phyloP scores from a whole-genome alignment of 805 yeast genomes.

The Alloascoidea hylecoeti region DNA sequence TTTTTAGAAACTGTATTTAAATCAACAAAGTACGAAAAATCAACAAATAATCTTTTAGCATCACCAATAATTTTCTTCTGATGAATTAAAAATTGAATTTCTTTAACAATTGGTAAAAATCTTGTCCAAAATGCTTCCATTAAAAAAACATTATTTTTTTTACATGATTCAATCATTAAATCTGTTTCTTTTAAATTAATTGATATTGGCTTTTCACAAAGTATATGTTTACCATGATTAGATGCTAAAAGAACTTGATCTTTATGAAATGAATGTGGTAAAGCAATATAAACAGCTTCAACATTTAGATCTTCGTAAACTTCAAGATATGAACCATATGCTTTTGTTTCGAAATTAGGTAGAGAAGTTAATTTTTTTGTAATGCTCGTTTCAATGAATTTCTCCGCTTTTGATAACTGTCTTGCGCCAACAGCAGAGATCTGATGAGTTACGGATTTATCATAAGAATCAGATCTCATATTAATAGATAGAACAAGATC shows the following conservation, averaged over 20 bases:
- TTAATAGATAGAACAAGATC: too few species aligned
- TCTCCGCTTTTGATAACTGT: conserved; percentile 7
- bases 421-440: conserved; percentile 11
- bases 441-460: too few species aligned
- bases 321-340: conserved; percentile 23
- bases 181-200: conserved; percentile 29
- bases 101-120: conserved; percentile 30
- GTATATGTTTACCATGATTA: conserved; percentile 30
- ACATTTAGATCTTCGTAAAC: conserved; percentile 27
- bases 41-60: conserved; percentile 26
- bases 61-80: conserved; percentile 31
- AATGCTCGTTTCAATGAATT: conserved; percentile 5
- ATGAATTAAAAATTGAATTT: conserved; percentile 21
- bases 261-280: conserved; percentile 38
- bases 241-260: conserved; percentile 29
- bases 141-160: conserved; percentile 25
- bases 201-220: conserved; percentile 42
- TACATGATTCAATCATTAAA: conserved; percentile 28
- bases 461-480: too few species aligned
- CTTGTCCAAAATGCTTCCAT: conserved; percentile 53
- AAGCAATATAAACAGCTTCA: conserved; percentile 37
- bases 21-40: conserved; percentile 24
- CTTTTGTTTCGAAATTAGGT: conserved; percentile 2
- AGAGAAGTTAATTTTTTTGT: not conserved
- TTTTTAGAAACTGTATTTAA: conserved; percentile 17